A percentile compares a stretch with the other conserved stretches of the same genome.
These are phyloP conservation scores for Huntiella savannae DNA, from an alignment of 2,329 filamentous ascomycete species.

Conservation along the genomic window DNA sequence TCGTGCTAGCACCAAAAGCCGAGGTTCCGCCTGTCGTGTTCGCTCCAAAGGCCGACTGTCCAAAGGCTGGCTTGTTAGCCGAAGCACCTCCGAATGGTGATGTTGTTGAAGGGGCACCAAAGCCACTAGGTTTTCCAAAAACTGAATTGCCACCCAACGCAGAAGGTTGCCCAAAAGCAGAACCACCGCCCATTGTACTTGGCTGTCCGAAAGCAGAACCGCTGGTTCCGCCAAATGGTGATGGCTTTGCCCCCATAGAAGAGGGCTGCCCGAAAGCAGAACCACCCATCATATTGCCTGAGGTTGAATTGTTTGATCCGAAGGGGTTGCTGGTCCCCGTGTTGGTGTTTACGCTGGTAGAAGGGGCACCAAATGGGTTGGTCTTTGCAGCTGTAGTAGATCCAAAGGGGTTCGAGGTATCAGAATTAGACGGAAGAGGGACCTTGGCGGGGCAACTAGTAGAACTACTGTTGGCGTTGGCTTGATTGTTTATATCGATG, in stretches of 20 bases:
- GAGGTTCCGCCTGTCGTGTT: slow-evolving; percentile 7
- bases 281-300: slow-evolving; percentile 11
- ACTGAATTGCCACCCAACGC: slow-evolving; percentile 25
- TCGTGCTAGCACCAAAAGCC: not conserved
- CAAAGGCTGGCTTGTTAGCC: slow-evolving; percentile 6
- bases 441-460: slow-evolving; percentile 16
- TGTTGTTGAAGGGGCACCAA: slow-evolving; percentile 19
- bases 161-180: slow-evolving; percentile 18
- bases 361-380: slow-evolving; percentile 17
- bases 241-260: slow-evolving; percentile 25
- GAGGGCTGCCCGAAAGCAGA: slow-evolving; percentile 18
- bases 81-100: slow-evolving; percentile 13
- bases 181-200: slow-evolving; percentile 18
- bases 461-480: slow-evolving; percentile 19
- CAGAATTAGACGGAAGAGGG: not conserved
- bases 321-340: slow-evolving; percentile 24
- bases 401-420: not conserved
- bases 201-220: slow-evolving; percentile 21
- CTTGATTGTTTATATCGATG: slow-evolving; percentile 38
- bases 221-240: slow-evolving; percentile 16
- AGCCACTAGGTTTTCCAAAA: slow-evolving; percentile 18
- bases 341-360: not conserved
- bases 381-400: slow-evolving; percentile 5
- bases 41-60: slow-evolving; percentile 19
- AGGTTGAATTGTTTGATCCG: slow-evolving; percentile 14